Evolutionary conservation across 495 filamentous ascomycete genomes (phyloP), one percentile per base, ranked within the genome.

Genomic region (Usnea hakonensis): DNA sequence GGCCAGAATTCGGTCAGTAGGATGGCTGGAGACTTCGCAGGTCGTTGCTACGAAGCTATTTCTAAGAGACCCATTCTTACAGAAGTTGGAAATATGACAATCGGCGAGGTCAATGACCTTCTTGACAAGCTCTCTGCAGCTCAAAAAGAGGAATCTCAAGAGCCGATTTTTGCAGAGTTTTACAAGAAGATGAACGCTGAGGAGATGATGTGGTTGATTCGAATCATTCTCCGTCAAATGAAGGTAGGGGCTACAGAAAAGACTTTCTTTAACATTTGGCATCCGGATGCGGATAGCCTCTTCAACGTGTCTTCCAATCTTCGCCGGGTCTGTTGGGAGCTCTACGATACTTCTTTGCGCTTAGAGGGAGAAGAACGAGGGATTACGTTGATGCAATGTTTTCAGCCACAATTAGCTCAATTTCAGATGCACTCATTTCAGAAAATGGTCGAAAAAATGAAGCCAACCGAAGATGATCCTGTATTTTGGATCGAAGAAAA

Each of bases 401-500:
- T 96, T 70, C 94, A 98, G 71, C 95, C 94, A 46, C 94, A 97
- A 75, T 81, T 98, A 57, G 95, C 94, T 6, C 90, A 95, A 68
- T 97, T 96, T 66, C 92, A 97, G 74, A 91, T 90, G 83, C 81
- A 90, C 53, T 87, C 86, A 5, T 87, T 97, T 67, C 83, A 88
- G n/a, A 87, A 86, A 62, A 88, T 96, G 79, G 84, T 96, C 32
- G 75, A 79, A 16, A 84, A 83, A 38, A 84, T 98, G 80, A 78
- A 80, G 26, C 77, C 79, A 0, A 88, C 83, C 1, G 83, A 88
- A 54, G 83, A 89, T 5, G 85, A 92, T 50, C 76, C 81, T 11
- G 80, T 84, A 30, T 97, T 96, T 68, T 98, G 91, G 91, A 93
- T 97, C 41, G 94, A 98, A 70, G 94, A 98, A 77, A 98, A 98